phyloP scores from a whole-genome alignment of 2,329 filamentous ascomycete species.

The Diaporthe aspalathi region DNA sequence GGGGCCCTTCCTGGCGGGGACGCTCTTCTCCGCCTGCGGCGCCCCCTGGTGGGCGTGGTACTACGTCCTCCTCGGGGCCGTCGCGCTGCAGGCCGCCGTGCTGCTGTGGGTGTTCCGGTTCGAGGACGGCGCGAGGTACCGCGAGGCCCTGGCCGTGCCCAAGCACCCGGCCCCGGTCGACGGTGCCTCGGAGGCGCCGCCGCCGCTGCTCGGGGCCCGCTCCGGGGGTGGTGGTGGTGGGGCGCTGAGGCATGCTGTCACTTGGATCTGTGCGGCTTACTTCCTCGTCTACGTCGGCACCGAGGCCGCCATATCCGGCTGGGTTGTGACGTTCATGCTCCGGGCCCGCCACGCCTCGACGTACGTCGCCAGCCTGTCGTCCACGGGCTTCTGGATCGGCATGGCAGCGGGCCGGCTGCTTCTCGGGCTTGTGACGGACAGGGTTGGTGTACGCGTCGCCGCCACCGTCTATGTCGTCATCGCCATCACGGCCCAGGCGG shows the following conservation, averaged over 20 bases:
- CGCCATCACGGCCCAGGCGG: slow-evolving; percentile 41
- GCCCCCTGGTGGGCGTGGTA: slow-evolving; percentile 54
- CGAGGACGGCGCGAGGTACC: slow-evolving; percentile 49
- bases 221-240: slow-evolving; percentile 30
- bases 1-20: slow-evolving; percentile 51
- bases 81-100: slow-evolving; percentile 37
- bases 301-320: slow-evolving; percentile 57
- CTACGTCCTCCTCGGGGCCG: slow-evolving; percentile 48
- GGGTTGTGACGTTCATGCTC: slow-evolving; percentile 59
- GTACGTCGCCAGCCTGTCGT: slow-evolving; percentile 53
- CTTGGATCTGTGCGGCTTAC: slow-evolving; percentile 55
- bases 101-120: slow-evolving; percentile 52
- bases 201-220: not conserved
- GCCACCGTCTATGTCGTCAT: slow-evolving; percentile 44
- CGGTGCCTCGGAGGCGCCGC: not conserved
- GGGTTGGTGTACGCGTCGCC: slow-evolving; percentile 45
- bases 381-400: slow-evolving; percentile 57
- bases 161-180: not conserved
- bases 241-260: slow-evolving; percentile 49
- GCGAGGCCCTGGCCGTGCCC: slow-evolving; percentile 31
- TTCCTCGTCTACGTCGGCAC: slow-evolving; percentile 58
- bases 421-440: slow-evolving; percentile 49
- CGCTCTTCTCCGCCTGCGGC: slow-evolving; percentile 45
- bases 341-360: slow-evolving; percentile 51
- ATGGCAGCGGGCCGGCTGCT: slow-evolving; percentile 54